Base-by-base conservation (phyloP, 805 yeast species). In the Sugiyamaella chiloensis region DNA sequence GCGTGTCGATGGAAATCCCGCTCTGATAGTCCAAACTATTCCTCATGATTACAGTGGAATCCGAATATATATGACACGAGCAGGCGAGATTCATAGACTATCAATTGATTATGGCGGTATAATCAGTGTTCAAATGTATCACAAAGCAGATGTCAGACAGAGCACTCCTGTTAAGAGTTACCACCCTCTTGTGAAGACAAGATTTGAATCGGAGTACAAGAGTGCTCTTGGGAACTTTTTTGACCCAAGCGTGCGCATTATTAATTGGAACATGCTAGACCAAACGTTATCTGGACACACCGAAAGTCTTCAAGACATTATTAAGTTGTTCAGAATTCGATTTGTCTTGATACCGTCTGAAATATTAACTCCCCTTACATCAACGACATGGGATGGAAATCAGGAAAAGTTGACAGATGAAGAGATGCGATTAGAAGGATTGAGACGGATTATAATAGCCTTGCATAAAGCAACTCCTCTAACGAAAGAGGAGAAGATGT, bases 261-360 rank as follows among this genome's bases (percentile, higher is more conserved):
- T 80, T 52, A 89, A 90, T 52, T 93, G 99, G 99, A 90, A 90
- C 57, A 85, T 82, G 52, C 73, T 90, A 55, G 99, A 93, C 68
- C 96, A 88, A 60, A 78, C 79, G 20, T 64, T 90, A n/a, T 96
- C 97, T 0, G 99, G 99, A 2, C 86, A 83, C 61, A 89, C 84
- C 24, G 96, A 88, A 54, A 78, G 80, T 1, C 20, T 27, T 12
- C 40, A 44, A 4, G 53, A 51, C 11, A 32, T 45, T 11, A 6
- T 23, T 11, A 45, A 41, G 24, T 68, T 79, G 47, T 55, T 85
- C 80, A 73, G 85, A 54, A 77, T 90, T 62, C 83, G 95, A 60
- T 87, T 89, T 67, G 97, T 89, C 2, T 73, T 93, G 2, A 69
- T 90, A 44, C 96, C 97, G 0, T 69, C 87, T 0, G 85, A 78